These are phyloP conservation scores for Neonectria faginata DNA, from an alignment of 2,329 filamentous ascomycete genomes.

Conservation along the genomic window DNA sequence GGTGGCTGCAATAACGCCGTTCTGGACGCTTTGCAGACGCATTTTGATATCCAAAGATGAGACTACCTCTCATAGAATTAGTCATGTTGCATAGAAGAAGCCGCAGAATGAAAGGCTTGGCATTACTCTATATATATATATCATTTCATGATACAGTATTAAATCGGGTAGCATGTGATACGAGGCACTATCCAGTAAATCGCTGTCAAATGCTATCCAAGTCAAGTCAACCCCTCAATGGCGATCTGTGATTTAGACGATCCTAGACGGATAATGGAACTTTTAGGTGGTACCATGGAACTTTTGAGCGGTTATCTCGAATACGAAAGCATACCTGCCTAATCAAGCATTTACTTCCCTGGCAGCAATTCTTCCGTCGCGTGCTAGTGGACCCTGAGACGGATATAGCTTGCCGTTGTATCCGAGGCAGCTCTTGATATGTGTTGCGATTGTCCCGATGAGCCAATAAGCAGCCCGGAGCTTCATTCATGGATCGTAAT, in stretches of 20 bases:
- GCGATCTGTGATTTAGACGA: background rate
- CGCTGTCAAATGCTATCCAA: background rate
- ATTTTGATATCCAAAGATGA: background rate
- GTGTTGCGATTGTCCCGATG: background rate
- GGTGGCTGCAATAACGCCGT: background rate
- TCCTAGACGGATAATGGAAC: background rate
- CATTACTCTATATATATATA: background rate
- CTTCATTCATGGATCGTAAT: background rate
- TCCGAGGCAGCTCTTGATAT: background rate
- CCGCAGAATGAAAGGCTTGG: background rate
- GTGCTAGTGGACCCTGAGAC: background rate
- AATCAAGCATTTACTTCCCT: background rate
- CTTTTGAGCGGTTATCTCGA: background rate
- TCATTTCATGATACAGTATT: background rate
- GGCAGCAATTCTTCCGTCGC: background rate
- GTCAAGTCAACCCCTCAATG: background rate
- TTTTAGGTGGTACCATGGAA: background rate
- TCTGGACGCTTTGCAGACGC: background rate
- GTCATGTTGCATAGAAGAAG: background rate
- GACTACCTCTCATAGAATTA: background rate
- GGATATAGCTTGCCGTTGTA: conserved; percentile 1
- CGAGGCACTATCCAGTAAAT: background rate
- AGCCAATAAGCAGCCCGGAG: background rate
- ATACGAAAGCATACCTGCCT: background rate
- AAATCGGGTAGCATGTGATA: background rate